Evolutionary conservation across 257 asterid genomes (phyloP).

Genomic region (Scutellaria minor): DNA sequence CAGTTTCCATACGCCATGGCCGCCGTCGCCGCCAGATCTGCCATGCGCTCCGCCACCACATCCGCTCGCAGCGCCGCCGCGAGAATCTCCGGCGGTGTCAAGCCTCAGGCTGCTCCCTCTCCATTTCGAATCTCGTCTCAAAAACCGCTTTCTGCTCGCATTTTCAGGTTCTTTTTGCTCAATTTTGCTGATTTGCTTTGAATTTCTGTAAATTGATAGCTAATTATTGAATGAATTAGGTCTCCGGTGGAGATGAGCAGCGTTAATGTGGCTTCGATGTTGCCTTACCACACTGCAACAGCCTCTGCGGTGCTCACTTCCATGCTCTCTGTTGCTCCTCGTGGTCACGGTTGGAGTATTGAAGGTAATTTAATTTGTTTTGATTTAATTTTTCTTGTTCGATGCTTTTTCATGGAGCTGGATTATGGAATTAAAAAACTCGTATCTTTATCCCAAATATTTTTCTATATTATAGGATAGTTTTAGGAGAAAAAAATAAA

Average conservation of each 20-base stretch:
- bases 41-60: slow-evolving; percentile 40
- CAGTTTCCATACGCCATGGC: slow-evolving; percentile 32
- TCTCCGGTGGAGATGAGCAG: slow-evolving; percentile 79
- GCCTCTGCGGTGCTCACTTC: slow-evolving; percentile 87
- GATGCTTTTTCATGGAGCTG: not conserved
- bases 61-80: slow-evolving; percentile 52
- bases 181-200: not conserved
- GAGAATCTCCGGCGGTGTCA: slow-evolving; percentile 37
- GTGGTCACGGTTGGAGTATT: slow-evolving; percentile 71
- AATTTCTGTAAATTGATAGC: not conserved
- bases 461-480: not conserved
- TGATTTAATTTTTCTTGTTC: not conserved
- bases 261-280: slow-evolving; percentile 60
- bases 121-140: slow-evolving; percentile 49
- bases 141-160: slow-evolving; percentile 64
- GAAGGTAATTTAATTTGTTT: slow-evolving; percentile 56
- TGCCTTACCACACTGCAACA: slow-evolving; percentile 86
- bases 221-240: slow-evolving; percentile 42
- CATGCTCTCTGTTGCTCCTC: slow-evolving; percentile 84
- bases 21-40: slow-evolving; percentile 48
- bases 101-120: slow-evolving; percentile 44
- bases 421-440: slow-evolving; percentile 1
- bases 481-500: not conserved
- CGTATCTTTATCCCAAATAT: not conserved
- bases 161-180: slow-evolving; percentile 60